These are phyloP conservation scores for Diaporthe vexans DNA, from an alignment of 2,329 filamentous ascomycete species.

Conservation along the genomic window DNA sequence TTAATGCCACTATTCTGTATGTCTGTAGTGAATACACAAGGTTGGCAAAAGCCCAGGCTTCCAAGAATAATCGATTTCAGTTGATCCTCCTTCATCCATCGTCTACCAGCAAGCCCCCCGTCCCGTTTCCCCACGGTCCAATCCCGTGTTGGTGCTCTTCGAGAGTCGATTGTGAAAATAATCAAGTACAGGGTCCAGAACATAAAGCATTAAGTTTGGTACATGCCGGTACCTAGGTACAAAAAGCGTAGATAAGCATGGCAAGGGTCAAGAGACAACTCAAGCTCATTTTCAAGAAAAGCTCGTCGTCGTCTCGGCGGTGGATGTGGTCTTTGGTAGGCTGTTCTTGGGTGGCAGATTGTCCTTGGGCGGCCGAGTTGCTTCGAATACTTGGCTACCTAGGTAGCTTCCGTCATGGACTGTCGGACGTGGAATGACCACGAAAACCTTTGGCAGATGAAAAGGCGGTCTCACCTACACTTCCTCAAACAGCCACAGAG, in stretches of 20 bases:
- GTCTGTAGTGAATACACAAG: not conserved
- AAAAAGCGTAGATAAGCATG: not conserved
- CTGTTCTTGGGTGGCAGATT: too few relatives aligned
- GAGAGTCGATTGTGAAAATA: too few relatives aligned
- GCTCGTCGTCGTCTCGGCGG: too few relatives aligned
- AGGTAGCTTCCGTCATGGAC: not conserved
- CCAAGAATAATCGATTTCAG: not conserved
- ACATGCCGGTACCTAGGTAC: too few relatives aligned
- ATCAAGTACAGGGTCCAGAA: not conserved
- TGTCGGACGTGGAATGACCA: not conserved
- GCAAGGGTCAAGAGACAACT: too few relatives aligned
- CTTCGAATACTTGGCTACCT: not conserved
- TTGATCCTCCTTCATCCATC: not conserved
- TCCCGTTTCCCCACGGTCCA: not conserved
- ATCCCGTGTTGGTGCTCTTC: too few relatives aligned
- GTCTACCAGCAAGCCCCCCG: not conserved
- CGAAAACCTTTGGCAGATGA: not conserved
- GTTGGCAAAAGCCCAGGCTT: not conserved
- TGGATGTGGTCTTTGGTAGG: too few relatives aligned
- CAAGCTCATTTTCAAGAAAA: too few relatives aligned
- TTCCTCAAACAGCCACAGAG: constrained; percentile 7
- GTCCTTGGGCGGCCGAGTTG: not conserved
- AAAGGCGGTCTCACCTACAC: not conserved
- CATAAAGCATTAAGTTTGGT: too few relatives aligned
- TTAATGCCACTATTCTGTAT: not conserved